Base-by-base conservation (phyloP, 2,329 filamentous ascomycete genomes). In the Ilyonectria destructans region DNA sequence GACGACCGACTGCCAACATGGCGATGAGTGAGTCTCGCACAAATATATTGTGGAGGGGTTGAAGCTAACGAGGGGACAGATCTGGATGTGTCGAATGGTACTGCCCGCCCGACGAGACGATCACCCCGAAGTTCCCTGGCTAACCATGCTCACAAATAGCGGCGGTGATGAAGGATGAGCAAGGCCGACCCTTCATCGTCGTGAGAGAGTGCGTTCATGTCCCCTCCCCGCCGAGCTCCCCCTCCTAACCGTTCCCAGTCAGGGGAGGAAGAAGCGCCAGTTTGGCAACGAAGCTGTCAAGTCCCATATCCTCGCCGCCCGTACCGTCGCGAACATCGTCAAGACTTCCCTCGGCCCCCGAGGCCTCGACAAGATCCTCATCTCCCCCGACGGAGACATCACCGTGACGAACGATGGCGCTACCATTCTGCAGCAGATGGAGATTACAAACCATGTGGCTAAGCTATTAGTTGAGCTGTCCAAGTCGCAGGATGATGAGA, bases 361-460 rank as follows among this genome's bases (percentile, higher is more conserved):
- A 76, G 96, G 96, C 71, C 91, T 99, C 79, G 96, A 99, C 87
- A 99, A 99, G 87, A 99, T 99, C 80, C 90, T 99, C 77, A 99
- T 99, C 78, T 99, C 96, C 58, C 93, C 96, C 69, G 96, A 99
- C 81, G 96, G 96, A 82, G 96, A 99, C 84, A 99, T 99, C 82
- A 99, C 96, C 70, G 95, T 99, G 70, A 99, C 96, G 75, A 99
- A 99, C 86, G 96, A 99, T 85, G 96, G 96, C 78, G 97, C 97
- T 62, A 99, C 96, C 52, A 99, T 99, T 78, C 87, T 99, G 75
- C 92, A 94, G 77, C 95, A 97, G 89, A 99, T 99, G 96, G 96
- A 99, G 86, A 96, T 99, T 76, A 93, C 94, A 75, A 98, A 99
- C 88, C 96, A 98, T 83, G 95, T 99, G 70, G 96, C 96, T 70